Evolutionary conservation across 2,329 filamentous ascomycete genomes (phyloP).

Genomic region (Blastomyces gilchristii): DNA sequence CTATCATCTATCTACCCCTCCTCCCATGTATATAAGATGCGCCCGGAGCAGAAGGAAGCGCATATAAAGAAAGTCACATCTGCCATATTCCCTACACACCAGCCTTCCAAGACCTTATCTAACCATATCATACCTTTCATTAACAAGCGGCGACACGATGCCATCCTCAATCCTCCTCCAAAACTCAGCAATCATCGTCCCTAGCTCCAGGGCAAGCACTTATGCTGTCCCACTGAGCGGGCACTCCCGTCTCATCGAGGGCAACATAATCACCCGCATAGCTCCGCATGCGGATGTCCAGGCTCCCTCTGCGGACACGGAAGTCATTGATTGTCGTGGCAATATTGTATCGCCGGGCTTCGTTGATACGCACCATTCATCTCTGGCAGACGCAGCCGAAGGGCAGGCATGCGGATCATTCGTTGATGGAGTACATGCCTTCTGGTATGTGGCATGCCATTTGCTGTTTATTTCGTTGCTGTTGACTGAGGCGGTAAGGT

Average conservation of each 20-base stretch:
- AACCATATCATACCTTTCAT: background rate
- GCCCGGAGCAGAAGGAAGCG: no score
- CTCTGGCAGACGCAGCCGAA: slow-evolving; percentile 36
- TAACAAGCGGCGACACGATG: background rate
- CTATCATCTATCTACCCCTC: no score
- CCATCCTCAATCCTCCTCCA: slow-evolving; percentile 2
- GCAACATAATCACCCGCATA: slow-evolving; percentile 3
- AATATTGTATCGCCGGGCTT: slow-evolving; percentile 25
- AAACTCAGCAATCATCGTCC: slow-evolving; percentile 2
- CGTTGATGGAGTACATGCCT: slow-evolving; percentile 33
- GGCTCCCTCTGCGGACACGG: slow-evolving; percentile 9
- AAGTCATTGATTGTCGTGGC: slow-evolving; percentile 31
- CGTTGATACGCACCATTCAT: slow-evolving; percentile 30
- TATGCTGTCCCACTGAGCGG: background rate
- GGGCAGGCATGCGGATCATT: slow-evolving; percentile 30
- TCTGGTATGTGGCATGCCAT: slow-evolving; percentile 20
- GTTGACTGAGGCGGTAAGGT: background rate
- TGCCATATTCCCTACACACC: background rate
- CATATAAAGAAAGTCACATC: background rate
- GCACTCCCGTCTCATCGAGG: background rate
- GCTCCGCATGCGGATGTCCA: background rate
- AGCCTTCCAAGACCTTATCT: background rate
- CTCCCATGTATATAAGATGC: no score
- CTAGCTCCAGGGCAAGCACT: background rate
- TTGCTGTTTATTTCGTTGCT: background rate